Evolutionary conservation across 73 alveolate species (phyloP), one percentile per base, ranked within the genome.

Genomic region (Symbiodinium natans): DNA sequence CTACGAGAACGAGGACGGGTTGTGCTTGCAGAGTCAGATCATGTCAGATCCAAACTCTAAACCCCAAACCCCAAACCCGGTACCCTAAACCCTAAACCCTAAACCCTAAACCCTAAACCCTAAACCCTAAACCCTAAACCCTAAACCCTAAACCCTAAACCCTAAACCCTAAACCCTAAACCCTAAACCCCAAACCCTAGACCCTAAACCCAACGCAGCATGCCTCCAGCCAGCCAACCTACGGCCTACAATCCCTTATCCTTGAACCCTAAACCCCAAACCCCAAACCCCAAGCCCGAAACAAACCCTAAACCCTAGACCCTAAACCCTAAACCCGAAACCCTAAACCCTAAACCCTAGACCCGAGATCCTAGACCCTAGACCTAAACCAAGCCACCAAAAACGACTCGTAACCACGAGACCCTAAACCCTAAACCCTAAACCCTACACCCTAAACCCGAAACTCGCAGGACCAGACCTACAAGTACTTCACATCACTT

Each of bases 401-500:
- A 46, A 46, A 46, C 21, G 21, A 46, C 6, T 46, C 59, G 13
- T 13, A 46, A 13, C 59, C 13, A 13, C 13, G 13, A 46, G 59
- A 13, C 31, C 7, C 36, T 0, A 2, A 19, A 17, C 77, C 77
- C 40, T 25, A 19, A 21, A 63, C 36, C 68, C 77, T 1, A 10
- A 21, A 63, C 40, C 77, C 77, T 59, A 59, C 27, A 59, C 34
- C 77, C 77, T 17, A 27, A 59, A 59, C 8, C 31, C 75, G 29
- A 56, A 15, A 31, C 75, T 46, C 59, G 23, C 43, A 89, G 95
- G 75, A 80, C 43, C 73, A 83, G 39, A 89, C 95, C 86, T 89
- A 89, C 95, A 89, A 89, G 86, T 89, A 89, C 95, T 63, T 68
- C 86, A 89, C 95, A 6, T 89, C 95, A 15, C 86, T 89, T 11